Evolutionary conservation across 768 basidiomycete genomes (phyloP), one percentile per base, ranked within the genome.

Genomic region (Pisolithus orientalis): DNA sequence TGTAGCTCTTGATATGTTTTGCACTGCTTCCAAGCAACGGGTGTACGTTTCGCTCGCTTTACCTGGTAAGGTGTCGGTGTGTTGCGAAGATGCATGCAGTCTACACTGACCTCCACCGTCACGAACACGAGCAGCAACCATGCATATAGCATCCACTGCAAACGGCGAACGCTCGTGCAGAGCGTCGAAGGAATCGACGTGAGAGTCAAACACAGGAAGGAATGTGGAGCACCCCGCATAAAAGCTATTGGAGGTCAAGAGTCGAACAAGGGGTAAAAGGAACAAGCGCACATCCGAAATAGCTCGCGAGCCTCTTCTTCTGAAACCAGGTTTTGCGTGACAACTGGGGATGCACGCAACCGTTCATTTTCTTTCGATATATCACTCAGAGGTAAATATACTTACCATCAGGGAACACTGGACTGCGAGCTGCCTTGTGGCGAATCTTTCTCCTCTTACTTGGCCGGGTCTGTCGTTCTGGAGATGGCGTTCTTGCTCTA

Each of bases 141-240:
- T 90, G 64, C 94, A 93, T 32, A 97, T 94, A 21, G 85, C 83
- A 59, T 94, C 84, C 24, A 97, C 85, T 39, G 91, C 91, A 70
- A 95, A 96, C 0, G 94, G 94, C 48, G 93, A 95, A 44, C 94
- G 84, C 52, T 86, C 81, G 62, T 90, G 90, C 52, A 97, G 73
- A 40, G 82, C 80, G 43, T 94, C 89, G 68, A 82, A 96, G 0
- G 90, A 93, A 66, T 97, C 94, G n/a, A 79, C 72, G 40, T 71
- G 77, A 4, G 76, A 78, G 67, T 96, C 92, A 62, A 94, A 94
- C 5, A 95, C 84, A 42, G 94, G 90, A 38, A 93, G 69, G 66
- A 92, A 93, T 16, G 87, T 90, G 24, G 90, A 92, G 64, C 93
- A 95, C n/a, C 94, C 94, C 44, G 83, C 80, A 67, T 89, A 96